Conservation (phyloP, 2,329 filamentous ascomycete species). For the Penicillium sp. region DNA sequence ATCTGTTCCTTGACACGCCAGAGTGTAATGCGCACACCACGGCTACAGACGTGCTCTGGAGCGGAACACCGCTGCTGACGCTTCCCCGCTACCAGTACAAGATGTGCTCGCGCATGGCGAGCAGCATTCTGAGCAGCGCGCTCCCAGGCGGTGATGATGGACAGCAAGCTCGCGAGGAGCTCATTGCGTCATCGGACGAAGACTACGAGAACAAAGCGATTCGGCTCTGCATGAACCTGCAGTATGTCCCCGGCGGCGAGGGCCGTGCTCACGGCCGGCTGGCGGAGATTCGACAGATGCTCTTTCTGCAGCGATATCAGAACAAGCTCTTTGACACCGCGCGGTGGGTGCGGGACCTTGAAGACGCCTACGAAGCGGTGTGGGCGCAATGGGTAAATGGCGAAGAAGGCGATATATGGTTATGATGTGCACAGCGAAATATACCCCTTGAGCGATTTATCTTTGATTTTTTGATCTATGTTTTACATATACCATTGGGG, state of each 20-base stretch:
- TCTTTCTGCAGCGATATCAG: conserved; percentile 78
- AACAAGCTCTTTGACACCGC: conserved; percentile 87
- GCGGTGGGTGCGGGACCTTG: conserved; percentile 85
- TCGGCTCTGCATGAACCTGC: conserved; percentile 57
- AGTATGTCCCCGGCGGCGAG: conserved; percentile 47
- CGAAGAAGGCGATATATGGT: conserved; percentile 86
- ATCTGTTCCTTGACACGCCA: conserved; percentile 92
- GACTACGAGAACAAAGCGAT: conserved; percentile 79
- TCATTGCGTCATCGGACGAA: conserved; percentile 71
- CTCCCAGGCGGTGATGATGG: conserved; percentile 69
- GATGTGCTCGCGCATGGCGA: conserved; percentile 98
- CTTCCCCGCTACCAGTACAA: conserved; percentile 90
- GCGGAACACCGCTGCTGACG: conserved; percentile 85
- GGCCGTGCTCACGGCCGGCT: conserved; percentile 57
- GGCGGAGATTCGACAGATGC: conserved; percentile 67
- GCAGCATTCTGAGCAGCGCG: conserved; percentile 85
- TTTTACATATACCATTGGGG: neutral
- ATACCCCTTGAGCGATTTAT: conserved; percentile 35
- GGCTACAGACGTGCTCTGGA: conserved; percentile 93
- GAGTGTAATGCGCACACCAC: conserved; percentile 99
- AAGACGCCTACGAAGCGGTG: conserved; percentile 79
- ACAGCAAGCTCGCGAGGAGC: conserved; percentile 59
- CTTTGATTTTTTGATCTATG: conserved; percentile 11
- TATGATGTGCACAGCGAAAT: conserved; percentile 45
- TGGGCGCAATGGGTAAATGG: conserved; percentile 85